These are phyloP conservation scores for Kurtzmaniella fragi DNA, from an alignment of 805 yeast species.

Conservation along the genomic window DNA sequence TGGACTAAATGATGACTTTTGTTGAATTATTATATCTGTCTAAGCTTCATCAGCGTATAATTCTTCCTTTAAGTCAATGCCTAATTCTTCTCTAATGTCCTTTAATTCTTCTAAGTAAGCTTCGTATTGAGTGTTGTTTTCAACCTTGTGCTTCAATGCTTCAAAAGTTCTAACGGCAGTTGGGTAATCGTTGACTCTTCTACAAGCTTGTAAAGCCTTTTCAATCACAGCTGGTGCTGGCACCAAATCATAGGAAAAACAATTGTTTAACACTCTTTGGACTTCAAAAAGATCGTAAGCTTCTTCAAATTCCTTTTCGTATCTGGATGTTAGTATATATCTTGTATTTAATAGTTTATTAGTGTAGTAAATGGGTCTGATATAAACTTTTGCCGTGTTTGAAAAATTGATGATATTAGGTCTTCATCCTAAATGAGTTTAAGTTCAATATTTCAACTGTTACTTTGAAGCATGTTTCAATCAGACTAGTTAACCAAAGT, in stretches of 20 bases:
- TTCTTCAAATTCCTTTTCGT: constrained; percentile 87
- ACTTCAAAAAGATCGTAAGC: constrained; percentile 45
- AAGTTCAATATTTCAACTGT: too few relatives aligned
- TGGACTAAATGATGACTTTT: neutral
- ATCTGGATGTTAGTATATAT: constrained; percentile 43
- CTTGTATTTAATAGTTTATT: too few relatives aligned
- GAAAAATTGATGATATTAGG: too few relatives aligned
- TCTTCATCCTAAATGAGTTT: too few relatives aligned
- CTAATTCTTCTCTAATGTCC: constrained; percentile 86
- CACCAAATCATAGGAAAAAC: constrained; percentile 96
- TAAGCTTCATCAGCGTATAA: constrained; percentile 44
- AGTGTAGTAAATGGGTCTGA: too few relatives aligned
- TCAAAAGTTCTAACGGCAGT: constrained; percentile 98
- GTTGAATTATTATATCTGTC: neutral
- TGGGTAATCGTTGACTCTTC: constrained; percentile 98
- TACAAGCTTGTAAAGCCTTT: constrained; percentile 94
- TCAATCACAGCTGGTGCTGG: constrained; percentile 96
- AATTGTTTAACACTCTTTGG: constrained; percentile 91
- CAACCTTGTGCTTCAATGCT: constrained; percentile 95
- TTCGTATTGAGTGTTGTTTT: constrained; percentile 86
- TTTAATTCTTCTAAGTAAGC: constrained; percentile 95
- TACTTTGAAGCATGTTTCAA: too few relatives aligned
- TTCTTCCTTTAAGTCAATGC: constrained; percentile 89
- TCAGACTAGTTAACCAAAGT: too few relatives aligned
- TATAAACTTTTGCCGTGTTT: too few relatives aligned